phyloP scores from a whole-genome alignment of 257 asterid species.

The Agastache rugosa region DNA sequence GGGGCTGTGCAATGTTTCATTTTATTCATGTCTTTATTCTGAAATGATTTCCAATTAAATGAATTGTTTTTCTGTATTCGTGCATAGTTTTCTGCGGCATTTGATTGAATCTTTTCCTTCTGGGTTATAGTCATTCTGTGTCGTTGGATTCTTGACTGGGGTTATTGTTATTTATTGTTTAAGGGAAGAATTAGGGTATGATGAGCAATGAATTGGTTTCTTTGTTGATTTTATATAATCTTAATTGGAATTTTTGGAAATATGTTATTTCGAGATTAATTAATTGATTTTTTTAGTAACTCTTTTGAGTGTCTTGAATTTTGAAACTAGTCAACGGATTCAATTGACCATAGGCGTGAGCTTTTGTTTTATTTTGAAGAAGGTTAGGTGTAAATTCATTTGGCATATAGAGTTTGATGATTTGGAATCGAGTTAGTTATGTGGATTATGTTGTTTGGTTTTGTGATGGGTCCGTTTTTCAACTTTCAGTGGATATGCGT shows the following conservation, averaged over 20 bases:
- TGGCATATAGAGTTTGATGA: not conserved
- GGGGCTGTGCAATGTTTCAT: not conserved
- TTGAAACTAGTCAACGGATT: constrained; percentile 17
- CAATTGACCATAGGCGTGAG: not conserved
- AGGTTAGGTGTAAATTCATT: constrained; percentile 12
- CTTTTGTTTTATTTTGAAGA: not conserved
- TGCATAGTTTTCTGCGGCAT: constrained; percentile 18
- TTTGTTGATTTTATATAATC: constrained; percentile 26
- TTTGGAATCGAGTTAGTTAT: constrained; percentile 7
- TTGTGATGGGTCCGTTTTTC: constrained; percentile 22
- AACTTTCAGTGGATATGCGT: constrained; percentile 25
- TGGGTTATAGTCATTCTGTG: constrained; percentile 27
- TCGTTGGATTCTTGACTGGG: constrained; percentile 33
- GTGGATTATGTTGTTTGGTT: constrained; percentile 16
- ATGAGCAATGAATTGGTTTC: constrained; percentile 1
- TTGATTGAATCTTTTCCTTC: constrained; percentile 8
- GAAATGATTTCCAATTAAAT: not conserved
- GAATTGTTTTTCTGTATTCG: not conserved
- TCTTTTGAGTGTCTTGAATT: constrained; percentile 21
- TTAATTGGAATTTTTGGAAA: not conserved
- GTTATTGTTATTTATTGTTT: constrained; percentile 28
- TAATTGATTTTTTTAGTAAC: constrained; percentile 9
- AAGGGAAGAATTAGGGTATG: constrained; percentile 17
- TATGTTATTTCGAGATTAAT: not conserved
- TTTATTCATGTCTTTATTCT: not conserved